Evolutionary conservation across 2,329 filamentous ascomycete genomes (phyloP), one percentile per base, ranked within the genome.

Genomic region (Parastagonospora nodorum): DNA sequence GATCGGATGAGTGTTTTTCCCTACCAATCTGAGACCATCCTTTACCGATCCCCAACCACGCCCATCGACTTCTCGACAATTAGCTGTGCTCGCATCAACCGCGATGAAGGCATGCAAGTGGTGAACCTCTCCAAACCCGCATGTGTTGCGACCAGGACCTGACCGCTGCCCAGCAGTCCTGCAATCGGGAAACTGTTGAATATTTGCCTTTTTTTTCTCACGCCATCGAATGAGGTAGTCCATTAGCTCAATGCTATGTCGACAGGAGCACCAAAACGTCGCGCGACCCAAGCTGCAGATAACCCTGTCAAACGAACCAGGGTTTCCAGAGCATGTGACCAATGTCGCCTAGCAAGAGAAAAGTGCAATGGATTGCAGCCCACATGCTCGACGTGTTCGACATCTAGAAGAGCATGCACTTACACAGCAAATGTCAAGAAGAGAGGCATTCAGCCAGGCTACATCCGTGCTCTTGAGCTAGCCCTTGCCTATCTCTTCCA

Each of bases 361-460:
- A 89, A 88, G 66, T 91, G 88, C 71, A 87, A 91, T 63, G 88
- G 88, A 12, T 77, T 78, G 9, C 84, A 85, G 57, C 88, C 88
- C 5, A 77, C 78, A 11, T 91, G 88, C 68, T 84, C 83, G 40
- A 86, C 86, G 2, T 91, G 88, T 73, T 78, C 80, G 6, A 77
- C 82, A 4, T 82, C 87, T 53, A 83, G 82, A 46, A 80, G 88
- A 42, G 71, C 78, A 30, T 92, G 89, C 69, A 86, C 86, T 12
- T 92, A 92, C 69, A 84, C 88, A 54, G 82, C 87, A 46, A 85
- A 84, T 46, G 85, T 87, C 7, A 90, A 90, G 73, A 91, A 91
- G 70, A 81, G 89, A 56, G 89, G 89, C 4, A 84, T 92, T 9
- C 88, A 88, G 61, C 89, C 89, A n/a, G 89, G 89, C 12, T 91